phyloP scores from a whole-genome alignment of 768 basidiomycete species.

The Naematelia aurantialba region DNA sequence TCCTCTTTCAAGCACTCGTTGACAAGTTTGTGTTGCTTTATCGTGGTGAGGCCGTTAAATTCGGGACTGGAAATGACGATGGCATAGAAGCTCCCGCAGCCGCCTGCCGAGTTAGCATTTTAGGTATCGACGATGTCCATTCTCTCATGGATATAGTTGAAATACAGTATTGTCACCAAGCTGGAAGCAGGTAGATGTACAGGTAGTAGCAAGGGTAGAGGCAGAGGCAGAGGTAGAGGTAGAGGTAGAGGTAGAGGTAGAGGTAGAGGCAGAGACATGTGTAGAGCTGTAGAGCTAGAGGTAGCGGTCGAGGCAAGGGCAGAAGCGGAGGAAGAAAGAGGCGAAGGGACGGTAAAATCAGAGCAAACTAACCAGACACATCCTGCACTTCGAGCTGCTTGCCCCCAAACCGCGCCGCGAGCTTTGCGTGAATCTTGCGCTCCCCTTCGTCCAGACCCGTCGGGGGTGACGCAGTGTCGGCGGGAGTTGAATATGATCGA shows the following conservation, averaged over 20 bases:
- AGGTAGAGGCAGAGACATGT: background rate
- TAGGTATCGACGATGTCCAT: no score
- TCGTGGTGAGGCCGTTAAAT: constrained; percentile 77
- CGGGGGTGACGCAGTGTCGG: constrained; percentile 2
- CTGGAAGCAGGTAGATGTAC: no score
- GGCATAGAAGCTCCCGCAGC: constrained; percentile 95
- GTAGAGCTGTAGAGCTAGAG: no score
- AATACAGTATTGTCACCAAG: no score
- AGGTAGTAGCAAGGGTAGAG: no score
- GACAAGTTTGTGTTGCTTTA: constrained; percentile 92
- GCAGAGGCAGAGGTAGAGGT: no score
- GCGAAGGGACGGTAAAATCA: background rate
- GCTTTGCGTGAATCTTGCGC: constrained; percentile 65
- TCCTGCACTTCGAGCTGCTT: constrained; percentile 82
- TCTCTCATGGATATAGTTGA: no score
- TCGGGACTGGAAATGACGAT: constrained; percentile 78
- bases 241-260: background rate
- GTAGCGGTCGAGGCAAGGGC: no score
- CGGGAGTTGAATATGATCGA: background rate
- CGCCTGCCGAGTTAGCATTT: constrained; percentile 58
- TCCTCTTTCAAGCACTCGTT: constrained; percentile 81
- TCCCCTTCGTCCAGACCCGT: constrained; percentile 58
- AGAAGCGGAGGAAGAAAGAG: background rate
- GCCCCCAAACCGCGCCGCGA: constrained; percentile 71
- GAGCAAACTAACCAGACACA: constrained; percentile 69